These are phyloP conservation scores for Globisporangium paddicum DNA, from an alignment of 352 stramenopile species.

Conservation along the genomic window DNA sequence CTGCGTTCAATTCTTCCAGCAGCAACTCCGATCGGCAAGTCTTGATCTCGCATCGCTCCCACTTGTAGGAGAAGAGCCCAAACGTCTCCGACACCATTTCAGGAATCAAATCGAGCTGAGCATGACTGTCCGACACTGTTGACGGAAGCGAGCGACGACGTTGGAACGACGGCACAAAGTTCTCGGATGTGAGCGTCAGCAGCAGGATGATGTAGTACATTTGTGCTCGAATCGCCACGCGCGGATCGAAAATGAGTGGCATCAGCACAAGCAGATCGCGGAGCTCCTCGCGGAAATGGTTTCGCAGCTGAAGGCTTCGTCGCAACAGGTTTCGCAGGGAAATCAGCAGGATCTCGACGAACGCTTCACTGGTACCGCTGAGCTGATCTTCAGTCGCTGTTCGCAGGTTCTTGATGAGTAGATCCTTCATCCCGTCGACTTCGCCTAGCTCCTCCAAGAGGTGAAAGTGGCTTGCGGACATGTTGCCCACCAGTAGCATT, in stretches of 20 bases:
- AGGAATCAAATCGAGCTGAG: constrained; percentile 6
- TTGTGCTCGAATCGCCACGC: constrained; percentile 32
- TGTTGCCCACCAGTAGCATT: constrained; percentile 17
- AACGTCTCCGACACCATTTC: constrained; percentile 22
- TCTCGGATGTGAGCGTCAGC: constrained; percentile 48
- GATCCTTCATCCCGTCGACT: constrained; percentile 8
- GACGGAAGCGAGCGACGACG: background rate
- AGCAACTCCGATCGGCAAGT: constrained; percentile 17
- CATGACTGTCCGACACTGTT: background rate
- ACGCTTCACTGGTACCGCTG: background rate
- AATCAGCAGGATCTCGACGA: constrained; percentile 22
- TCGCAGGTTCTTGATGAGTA: constrained; percentile 8
- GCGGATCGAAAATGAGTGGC: constrained; percentile 38
- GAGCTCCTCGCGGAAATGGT: constrained; percentile 20
- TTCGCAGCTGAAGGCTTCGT: constrained; percentile 31
- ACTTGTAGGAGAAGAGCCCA: constrained; percentile 32
- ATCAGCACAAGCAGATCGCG: constrained; percentile 20
- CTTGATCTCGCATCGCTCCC: constrained; percentile 27
- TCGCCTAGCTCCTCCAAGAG: constrained; percentile 16
- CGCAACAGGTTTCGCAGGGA: constrained; percentile 40
- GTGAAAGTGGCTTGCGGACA: constrained; percentile 9
- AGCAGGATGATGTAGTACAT: constrained; percentile 62
- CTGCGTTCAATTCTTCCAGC: background rate
- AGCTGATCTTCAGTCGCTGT: background rate
- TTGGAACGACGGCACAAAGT: constrained; percentile 18